These are phyloP conservation scores for Trichoderma virens DNA, from an alignment of 495 filamentous ascomycete genomes.

Conservation along the genomic window DNA sequence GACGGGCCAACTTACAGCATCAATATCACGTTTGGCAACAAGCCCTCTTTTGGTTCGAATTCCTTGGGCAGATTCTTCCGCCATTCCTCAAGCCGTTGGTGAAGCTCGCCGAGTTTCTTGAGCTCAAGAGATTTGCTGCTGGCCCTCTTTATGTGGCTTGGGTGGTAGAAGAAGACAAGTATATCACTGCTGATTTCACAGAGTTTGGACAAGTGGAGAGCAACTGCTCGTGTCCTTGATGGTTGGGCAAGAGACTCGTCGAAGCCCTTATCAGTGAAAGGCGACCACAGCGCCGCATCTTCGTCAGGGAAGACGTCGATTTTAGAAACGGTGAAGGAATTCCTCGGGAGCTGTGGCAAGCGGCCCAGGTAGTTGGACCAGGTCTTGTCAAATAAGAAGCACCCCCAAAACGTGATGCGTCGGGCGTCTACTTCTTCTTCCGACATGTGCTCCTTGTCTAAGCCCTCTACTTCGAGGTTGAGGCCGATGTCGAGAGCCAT, in stretches of 20 bases:
- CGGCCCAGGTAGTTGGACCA: constrained; percentile 98
- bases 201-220: constrained; percentile 70
- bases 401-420: constrained; percentile 96
- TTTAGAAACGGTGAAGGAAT: constrained; percentile 74
- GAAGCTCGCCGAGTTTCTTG: constrained; percentile 87
- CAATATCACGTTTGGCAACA: constrained; percentile 77
- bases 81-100: constrained; percentile 87
- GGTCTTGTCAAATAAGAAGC: constrained; percentile 95
- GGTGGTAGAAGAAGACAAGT: constrained; percentile 85
- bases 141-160: constrained; percentile 51
- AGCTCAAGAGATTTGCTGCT: constrained; percentile 61
- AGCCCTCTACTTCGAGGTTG: constrained; percentile 71
- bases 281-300: constrained; percentile 77
- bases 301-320: constrained; percentile 88
- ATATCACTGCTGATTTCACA: constrained; percentile 93
- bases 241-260: constrained; percentile 64
- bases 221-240: constrained; percentile 73
- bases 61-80: constrained; percentile 77
- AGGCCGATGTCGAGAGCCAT: constrained; percentile 94
- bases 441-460: constrained; percentile 53
- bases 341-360: constrained; percentile 74
- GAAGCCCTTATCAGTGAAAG: constrained; percentile 79
- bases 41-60: constrained; percentile 81
- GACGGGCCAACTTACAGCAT: constrained; percentile 70
- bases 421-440: constrained; percentile 86